Evolutionary conservation across 1,139 yeast species (phyloP).

Genomic region (Scheffersomyces lignicola): DNA sequence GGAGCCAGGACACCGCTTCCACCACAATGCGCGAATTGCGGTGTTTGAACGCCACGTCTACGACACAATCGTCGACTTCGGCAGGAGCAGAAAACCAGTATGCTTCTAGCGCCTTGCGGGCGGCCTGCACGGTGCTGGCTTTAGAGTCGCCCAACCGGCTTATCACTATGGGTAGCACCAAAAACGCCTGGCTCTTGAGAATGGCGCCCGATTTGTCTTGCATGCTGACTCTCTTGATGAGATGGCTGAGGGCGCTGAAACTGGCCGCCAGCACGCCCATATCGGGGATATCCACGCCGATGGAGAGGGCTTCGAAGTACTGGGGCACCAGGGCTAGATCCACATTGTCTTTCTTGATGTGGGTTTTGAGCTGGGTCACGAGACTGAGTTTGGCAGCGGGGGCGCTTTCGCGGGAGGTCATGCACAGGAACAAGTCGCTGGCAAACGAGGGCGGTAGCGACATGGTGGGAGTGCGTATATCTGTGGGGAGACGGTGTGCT

Average conservation of each 20-base stretch:
- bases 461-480: constrained; percentile 4
- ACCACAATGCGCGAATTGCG: constrained; percentile 39
- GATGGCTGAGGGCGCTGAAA: constrained; percentile 71
- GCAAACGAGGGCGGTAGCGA: constrained; percentile 6
- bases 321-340: constrained; percentile 51
- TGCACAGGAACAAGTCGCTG: constrained; percentile 22
- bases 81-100: constrained; percentile 66
- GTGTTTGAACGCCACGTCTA: constrained; percentile 52
- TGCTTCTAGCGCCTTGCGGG: constrained; percentile 60
- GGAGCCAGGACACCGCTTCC: constrained; percentile 40
- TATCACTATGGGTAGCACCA: constrained; percentile 59
- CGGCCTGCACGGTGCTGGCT: constrained; percentile 42
- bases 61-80: constrained; percentile 51
- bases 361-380: constrained; percentile 59
- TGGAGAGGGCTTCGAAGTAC: constrained; percentile 58
- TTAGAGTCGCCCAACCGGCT: constrained; percentile 53
- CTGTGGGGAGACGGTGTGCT: neutral
- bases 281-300: constrained; percentile 44
- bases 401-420: constrained; percentile 19
- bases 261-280: constrained; percentile 46
- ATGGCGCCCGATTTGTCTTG: constrained; percentile 56
- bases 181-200: constrained; percentile 48
- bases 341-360: constrained; percentile 66
- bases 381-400: constrained; percentile 33
- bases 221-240: constrained; percentile 72